Base-by-base conservation (phyloP, 2,329 filamentous ascomycete genomes). In the Plenodomus tracheiphilus region DNA sequence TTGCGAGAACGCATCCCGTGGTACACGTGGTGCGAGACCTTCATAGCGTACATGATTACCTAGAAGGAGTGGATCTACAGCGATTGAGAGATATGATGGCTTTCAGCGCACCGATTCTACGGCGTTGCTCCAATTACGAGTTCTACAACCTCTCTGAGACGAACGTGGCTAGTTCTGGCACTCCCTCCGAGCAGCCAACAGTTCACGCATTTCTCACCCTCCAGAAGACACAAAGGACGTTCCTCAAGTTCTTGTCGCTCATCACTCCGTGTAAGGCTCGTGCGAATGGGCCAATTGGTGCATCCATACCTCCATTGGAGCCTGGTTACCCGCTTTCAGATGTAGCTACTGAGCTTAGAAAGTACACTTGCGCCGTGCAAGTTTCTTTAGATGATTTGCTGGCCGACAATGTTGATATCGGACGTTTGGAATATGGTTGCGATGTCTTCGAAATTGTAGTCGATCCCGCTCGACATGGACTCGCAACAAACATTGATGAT, bases 121-220 rank as follows among this genome's bases (percentile, higher is more conserved):
- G 85, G 41, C 78, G 78, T 1, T 89, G 85, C 64, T 86, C 85
- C 10, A 91, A 89, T 58, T 81, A 87, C 53, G 88, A 91, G 63
- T 92, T 90, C 67, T 90, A 85, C 75, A 91, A 91, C 58, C 75
- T 88, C 15, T 85, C 85, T 2, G 86, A 89, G 62, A 75, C 62
- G 22, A 57, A 58, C 40, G 50, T 49, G 6, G 47, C 55, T 18
- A 53, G 50, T 10, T 59, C 58, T 3, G 46, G 54, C 15, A 28
- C 41, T 4, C 55, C 61, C 3, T 52, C 46, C 11, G 56, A 66
- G 20, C 53, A 64, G 32, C 72, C 74, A 1, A 75, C 69, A 0
- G 59, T 63, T 7, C 80, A 83, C 2, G 83, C 84, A 0, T 87
- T 87, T 55, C 70, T 89, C 15, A 85, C 85, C 0, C 70, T 89